Evolutionary conservation across 257 asterid genomes (phyloP).

Genomic region (Solanum chiquidenum): DNA sequence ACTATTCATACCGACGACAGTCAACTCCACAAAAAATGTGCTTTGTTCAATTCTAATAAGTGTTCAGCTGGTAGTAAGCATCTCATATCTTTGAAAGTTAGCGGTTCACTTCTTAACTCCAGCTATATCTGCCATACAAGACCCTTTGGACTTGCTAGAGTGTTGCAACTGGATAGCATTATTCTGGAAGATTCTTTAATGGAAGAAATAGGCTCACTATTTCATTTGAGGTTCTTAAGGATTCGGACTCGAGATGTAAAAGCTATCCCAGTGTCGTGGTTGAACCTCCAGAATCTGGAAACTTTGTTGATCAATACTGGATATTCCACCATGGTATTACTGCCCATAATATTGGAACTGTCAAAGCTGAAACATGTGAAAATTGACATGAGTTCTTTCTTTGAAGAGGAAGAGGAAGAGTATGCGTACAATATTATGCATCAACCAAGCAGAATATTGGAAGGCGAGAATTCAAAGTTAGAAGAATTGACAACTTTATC

Average conservation of each 20-base stretch:
- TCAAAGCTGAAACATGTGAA: background rate
- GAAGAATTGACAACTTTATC: background rate
- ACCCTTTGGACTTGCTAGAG: constrained; percentile 2
- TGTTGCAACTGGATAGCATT: constrained; percentile 1
- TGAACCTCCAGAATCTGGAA: background rate
- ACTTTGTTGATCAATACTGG: background rate
- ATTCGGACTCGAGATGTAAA: no score
- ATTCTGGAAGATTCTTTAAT: background rate
- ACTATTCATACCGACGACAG: background rate
- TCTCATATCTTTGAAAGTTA: background rate
- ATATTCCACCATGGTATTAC: background rate
- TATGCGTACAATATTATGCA: no score
- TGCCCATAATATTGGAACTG: background rate
- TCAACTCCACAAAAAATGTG: background rate
- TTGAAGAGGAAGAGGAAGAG: background rate
- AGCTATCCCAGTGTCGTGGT: background rate
- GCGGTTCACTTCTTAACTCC: background rate
- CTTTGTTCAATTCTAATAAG: background rate
- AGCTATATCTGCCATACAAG: background rate
- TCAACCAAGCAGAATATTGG: background rate
- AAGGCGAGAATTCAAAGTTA: background rate
- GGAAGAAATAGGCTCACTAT: background rate
- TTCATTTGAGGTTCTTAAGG: background rate
- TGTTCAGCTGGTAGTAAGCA: background rate
- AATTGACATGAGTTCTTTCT: background rate